phyloP scores from a whole-genome alignment of 208 protist genomes.

The Acanthamoeba culbertsoni region DNA sequence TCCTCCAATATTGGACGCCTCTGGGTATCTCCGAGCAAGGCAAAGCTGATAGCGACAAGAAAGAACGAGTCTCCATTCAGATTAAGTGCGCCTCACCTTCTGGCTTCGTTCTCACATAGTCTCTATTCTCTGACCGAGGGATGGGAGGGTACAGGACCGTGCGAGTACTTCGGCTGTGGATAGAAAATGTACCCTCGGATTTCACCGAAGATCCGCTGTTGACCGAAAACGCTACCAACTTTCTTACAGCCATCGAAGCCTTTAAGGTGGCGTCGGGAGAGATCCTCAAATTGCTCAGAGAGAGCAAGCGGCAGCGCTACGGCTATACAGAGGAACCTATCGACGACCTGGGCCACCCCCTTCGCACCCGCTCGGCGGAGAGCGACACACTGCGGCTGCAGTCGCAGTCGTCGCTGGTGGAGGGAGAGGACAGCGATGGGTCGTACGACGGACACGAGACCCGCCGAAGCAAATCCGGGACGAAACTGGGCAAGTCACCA shows the following conservation, averaged over 20 bases:
- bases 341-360: neutral
- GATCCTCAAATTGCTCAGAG: constrained; percentile 25
- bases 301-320: neutral
- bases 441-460: neutral
- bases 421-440: neutral
- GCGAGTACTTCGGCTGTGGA: constrained; percentile 6
- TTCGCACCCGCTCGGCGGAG: too few species aligned
- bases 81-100: neutral
- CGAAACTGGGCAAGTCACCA: neutral
- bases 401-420: too few species aligned
- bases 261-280: constrained; percentile 35
- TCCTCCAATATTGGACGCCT: neutral
- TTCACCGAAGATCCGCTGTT: constrained; percentile 1
- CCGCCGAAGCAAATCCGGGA: too few species aligned
- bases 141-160: too few species aligned
- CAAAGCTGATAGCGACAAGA: neutral
- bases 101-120: neutral
- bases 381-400: too few species aligned
- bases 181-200: neutral
- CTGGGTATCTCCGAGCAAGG: neutral
- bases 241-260: constrained; percentile 4
- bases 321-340: too few species aligned
- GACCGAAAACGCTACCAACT: neutral
- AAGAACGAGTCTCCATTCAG: neutral
- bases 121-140: neutral